Percentiles rank a stretch among this genome's conserved stretches.
Conservation (phyloP, 1,284 basidiomycete genomes). For the Moniliella sp. region DNA sequence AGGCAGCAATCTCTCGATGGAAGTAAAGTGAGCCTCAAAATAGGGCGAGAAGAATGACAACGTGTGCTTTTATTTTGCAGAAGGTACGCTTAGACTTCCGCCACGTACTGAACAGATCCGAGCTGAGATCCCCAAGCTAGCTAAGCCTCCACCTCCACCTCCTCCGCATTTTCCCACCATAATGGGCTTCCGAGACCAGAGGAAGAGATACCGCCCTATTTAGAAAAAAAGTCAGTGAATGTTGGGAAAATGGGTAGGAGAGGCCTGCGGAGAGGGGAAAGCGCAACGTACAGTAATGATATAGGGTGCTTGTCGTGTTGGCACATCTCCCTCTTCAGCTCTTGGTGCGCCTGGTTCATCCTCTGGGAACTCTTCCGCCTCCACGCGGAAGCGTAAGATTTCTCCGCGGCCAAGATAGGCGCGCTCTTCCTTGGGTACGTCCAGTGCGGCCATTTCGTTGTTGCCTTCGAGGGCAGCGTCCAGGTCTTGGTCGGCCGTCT, state of each 20-base stretch:
- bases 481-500: slow-evolving; percentile 34
- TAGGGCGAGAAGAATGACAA: too few species aligned
- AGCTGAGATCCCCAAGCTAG: too few species aligned
- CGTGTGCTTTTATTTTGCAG: too few species aligned
- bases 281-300: neutral
- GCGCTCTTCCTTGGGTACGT: slow-evolving; percentile 40
- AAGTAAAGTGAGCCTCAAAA: too few species aligned
- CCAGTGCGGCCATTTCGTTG: too few species aligned
- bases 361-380: slow-evolving; percentile 69
- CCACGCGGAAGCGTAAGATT: slow-evolving; percentile 61
- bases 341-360: slow-evolving; percentile 78
- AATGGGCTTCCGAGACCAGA: neutral
- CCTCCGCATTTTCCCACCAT: neutral
- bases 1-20: too few species aligned
- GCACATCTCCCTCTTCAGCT: too few species aligned
- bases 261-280: neutral
- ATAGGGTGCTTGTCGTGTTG: too few species aligned
- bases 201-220: neutral
- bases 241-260: too few species aligned
- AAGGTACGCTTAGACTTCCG: too few species aligned
- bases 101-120: too few species aligned
- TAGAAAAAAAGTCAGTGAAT: neutral
- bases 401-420: slow-evolving; percentile 71
- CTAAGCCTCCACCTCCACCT: neutral
- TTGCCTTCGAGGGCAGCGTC: too few species aligned